Conservation (phyloP, 1,139 yeast genomes). For the Yamadazyma blattariae region DNA sequence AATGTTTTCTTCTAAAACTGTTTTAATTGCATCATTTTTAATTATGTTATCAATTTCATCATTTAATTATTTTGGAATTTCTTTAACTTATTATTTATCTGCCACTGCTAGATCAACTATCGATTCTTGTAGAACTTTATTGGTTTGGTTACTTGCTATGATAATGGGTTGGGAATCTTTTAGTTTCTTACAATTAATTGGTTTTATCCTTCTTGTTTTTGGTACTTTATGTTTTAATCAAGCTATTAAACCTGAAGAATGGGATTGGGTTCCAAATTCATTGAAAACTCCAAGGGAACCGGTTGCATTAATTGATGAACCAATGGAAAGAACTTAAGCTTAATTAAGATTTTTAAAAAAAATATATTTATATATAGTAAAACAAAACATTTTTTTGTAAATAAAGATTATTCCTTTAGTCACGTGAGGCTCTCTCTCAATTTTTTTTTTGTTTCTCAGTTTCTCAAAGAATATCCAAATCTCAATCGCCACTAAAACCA, state of each 20-base stretch:
- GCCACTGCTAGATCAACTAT: conserved; percentile 82
- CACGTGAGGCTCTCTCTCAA: no score
- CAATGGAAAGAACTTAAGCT: conserved; percentile 12
- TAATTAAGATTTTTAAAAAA: neutral
- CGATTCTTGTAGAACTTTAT: conserved; percentile 72
- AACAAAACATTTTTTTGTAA: no score
- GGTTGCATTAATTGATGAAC: conserved; percentile 27
- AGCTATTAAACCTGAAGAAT: conserved; percentile 50
- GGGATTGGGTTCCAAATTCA: conserved; percentile 45
- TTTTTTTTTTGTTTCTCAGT: neutral
- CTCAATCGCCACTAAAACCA: conserved; percentile 7
- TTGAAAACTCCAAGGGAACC: conserved; percentile 21
- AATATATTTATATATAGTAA: no score
- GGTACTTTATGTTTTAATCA: conserved; percentile 80
- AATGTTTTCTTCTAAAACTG: conserved; percentile 37
- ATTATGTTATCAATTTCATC: conserved; percentile 73
- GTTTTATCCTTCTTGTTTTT: conserved; percentile 61
- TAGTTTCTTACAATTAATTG: conserved; percentile 57
- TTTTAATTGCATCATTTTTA: conserved; percentile 53
- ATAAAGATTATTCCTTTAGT: no score
- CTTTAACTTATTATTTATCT: conserved; percentile 61
- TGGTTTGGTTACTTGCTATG: conserved; percentile 77
- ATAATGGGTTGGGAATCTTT: conserved; percentile 78
- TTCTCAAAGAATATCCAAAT: neutral
- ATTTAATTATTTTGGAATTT: conserved; percentile 74